Percentiles rank a stretch among this genome's conserved stretches.
These are phyloP conservation scores for Pneumocystis sp. DNA, from an alignment of 1,139 yeast genomes.

Conservation along the genomic window DNA sequence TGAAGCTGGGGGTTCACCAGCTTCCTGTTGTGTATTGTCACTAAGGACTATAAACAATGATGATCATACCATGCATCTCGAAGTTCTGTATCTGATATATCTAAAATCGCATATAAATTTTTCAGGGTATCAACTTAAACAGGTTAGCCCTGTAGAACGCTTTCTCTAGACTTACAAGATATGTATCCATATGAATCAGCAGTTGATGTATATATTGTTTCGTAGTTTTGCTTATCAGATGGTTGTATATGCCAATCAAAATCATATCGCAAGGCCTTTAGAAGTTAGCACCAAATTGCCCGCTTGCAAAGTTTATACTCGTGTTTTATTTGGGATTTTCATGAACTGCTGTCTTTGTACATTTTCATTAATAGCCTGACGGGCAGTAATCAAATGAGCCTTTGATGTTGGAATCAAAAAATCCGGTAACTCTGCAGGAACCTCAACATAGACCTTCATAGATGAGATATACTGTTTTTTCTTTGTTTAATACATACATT, in stretches of 20 bases:
- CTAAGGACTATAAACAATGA: not conserved
- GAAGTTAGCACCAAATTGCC: not conserved
- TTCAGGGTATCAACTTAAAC: slow-evolving; percentile 41
- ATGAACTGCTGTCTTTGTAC: not conserved
- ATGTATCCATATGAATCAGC: slow-evolving; percentile 75
- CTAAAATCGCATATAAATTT: slow-evolving; percentile 54
- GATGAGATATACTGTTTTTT: not conserved
- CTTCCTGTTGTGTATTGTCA: slow-evolving; percentile 25
- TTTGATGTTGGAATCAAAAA: slow-evolving; percentile 90
- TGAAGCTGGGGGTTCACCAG: slow-evolving; percentile 78
- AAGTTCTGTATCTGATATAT: slow-evolving; percentile 74
- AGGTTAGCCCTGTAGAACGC: not conserved
- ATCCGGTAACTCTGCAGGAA: slow-evolving; percentile 64
- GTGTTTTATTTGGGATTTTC: not conserved
- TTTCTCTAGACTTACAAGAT: slow-evolving; percentile 26
- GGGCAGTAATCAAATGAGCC: slow-evolving; percentile 68
- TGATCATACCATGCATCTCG: slow-evolving; percentile 62
- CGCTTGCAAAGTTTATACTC: not conserved
- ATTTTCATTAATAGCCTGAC: slow-evolving; percentile 37
- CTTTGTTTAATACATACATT: slow-evolving; percentile 29
- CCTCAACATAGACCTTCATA: slow-evolving; percentile 28
- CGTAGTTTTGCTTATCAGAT: slow-evolving; percentile 62
- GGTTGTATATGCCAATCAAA: slow-evolving; percentile 97
- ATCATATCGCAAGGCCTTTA: slow-evolving; percentile 40
- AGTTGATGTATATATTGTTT: slow-evolving; percentile 58